Evolutionary conservation across 192 early-diverging fungal genomes (phyloP).

Genomic region (Coemansia sp.): DNA sequence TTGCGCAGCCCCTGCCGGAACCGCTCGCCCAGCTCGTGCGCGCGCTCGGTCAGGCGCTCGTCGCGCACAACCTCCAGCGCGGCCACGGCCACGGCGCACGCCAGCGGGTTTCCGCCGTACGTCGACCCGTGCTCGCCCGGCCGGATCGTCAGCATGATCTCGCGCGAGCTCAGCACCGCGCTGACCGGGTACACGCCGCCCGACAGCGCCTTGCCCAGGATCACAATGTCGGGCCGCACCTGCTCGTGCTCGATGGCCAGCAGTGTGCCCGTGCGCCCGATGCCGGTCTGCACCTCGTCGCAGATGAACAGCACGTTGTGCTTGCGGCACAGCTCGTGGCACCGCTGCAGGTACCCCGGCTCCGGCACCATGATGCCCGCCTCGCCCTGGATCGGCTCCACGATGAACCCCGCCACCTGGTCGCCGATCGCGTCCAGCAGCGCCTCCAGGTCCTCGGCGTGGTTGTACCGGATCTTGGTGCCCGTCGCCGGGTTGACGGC

Average conservation of each 20-base stretch:
- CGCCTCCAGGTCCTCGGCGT: slow-evolving; percentile 82
- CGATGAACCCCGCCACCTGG: slow-evolving; percentile 88
- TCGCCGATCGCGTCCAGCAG: slow-evolving; percentile 80
- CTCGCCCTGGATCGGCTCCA: slow-evolving; percentile 99
- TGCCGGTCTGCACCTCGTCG: slow-evolving; percentile 98
- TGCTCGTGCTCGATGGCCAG: slow-evolving; percentile 92
- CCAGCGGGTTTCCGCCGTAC: slow-evolving; percentile 97
- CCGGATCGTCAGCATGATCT: slow-evolving; percentile 78
- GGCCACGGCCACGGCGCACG: slow-evolving; percentile 90
- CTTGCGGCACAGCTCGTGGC: slow-evolving; percentile 91
- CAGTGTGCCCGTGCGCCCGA: slow-evolving; percentile 92
- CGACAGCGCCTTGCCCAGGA: slow-evolving; percentile 97
- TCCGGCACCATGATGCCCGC: slow-evolving; percentile 96
- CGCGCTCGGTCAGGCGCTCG: slow-evolving; percentile 82
- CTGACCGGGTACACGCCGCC: slow-evolving; percentile 97
- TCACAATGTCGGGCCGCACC: slow-evolving; percentile 89
- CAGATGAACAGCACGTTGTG: slow-evolving; percentile 98
- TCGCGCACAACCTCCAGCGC: slow-evolving; percentile 94
- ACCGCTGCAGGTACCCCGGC: slow-evolving; percentile 83
- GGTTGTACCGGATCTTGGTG: slow-evolving; percentile 75
- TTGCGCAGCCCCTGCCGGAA: slow-evolving; percentile 78
- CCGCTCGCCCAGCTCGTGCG: slow-evolving; percentile 73
- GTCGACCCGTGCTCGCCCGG: slow-evolving; percentile 97
- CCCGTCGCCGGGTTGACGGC: slow-evolving; percentile 75
- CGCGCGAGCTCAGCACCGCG: slow-evolving; percentile 83